Conservation (phyloP, 441 rosid species). For the Erysimum cheiri region DNA sequence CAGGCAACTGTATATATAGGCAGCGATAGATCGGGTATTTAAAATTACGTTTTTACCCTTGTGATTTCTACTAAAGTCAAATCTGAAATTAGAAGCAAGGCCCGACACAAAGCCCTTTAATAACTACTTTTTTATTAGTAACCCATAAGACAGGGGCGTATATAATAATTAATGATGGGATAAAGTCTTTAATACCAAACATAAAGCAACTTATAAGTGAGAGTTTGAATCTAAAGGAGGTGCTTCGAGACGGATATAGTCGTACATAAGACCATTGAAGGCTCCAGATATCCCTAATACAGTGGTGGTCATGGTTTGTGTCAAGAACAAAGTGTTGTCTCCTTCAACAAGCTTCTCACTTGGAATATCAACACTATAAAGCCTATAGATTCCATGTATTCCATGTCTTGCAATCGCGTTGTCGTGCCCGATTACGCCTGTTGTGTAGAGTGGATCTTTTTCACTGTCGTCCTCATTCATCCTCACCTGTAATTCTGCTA, state of each 20-base stretch:
- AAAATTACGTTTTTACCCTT: slow-evolving; percentile 50
- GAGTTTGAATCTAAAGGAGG: slow-evolving; percentile 45
- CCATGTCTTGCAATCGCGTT: slow-evolving; percentile 95
- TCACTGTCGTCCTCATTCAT: slow-evolving; percentile 56
- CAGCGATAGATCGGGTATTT: slow-evolving; percentile 16
- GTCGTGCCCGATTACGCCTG: slow-evolving; percentile 81
- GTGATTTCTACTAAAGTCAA: background rate
- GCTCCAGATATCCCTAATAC: slow-evolving; percentile 40
- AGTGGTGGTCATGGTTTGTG: slow-evolving; percentile 57
- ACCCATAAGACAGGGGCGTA: too few species aligned
- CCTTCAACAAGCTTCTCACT: slow-evolving; percentile 61
- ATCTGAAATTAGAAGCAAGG: background rate
- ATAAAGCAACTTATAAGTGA: slow-evolving; percentile 2
- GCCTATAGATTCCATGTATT: slow-evolving; percentile 84
- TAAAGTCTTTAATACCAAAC: background rate
- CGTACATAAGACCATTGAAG: slow-evolving; percentile 86
- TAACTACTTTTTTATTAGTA: too few species aligned
- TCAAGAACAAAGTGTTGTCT: slow-evolving; percentile 69
- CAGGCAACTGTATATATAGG: slow-evolving; percentile 71
- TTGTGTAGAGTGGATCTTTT: slow-evolving; percentile 61
- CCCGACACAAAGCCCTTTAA: slow-evolving; percentile 22
- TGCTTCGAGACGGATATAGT: slow-evolving; percentile 84
- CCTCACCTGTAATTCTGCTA: slow-evolving; percentile 78
- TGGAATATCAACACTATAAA: slow-evolving; percentile 60
- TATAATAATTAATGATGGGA: too few species aligned